Evolutionary conservation across 2,329 filamentous ascomycete species (phyloP).

Genomic region (Pseudogymnoascus sp.): DNA sequence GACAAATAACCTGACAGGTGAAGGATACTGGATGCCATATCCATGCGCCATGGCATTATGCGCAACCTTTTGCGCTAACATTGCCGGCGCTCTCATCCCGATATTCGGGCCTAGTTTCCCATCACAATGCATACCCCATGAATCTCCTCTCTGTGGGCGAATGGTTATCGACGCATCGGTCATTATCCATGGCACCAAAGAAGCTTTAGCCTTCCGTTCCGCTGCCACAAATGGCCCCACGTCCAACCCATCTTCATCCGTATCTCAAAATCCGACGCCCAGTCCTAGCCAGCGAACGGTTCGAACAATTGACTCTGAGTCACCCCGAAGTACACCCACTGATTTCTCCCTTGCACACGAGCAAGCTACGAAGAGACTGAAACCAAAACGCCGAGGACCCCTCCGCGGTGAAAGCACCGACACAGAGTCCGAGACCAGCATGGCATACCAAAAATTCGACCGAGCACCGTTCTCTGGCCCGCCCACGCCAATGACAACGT

Average conservation of each 20-base stretch:
- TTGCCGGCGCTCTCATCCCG: conserved; percentile 79
- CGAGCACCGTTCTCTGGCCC: background rate
- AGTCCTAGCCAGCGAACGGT: background rate
- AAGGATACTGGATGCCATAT: conserved; percentile 96
- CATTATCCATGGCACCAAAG: conserved; percentile 43
- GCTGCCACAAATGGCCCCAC: background rate
- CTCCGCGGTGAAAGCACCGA: conserved; percentile 34
- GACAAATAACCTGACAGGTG: conserved; percentile 10
- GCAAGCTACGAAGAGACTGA: conserved; percentile 19
- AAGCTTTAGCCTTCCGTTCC: conserved; percentile 38
- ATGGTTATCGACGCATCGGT: conserved; percentile 58
- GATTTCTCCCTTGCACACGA: conserved; percentile 21
- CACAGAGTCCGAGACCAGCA: conserved; percentile 30
- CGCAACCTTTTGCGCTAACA: conserved; percentile 78
- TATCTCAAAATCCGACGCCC: conserved; percentile 16
- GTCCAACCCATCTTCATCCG: conserved; percentile 9
- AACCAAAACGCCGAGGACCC: background rate
- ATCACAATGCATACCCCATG: conserved; percentile 56
- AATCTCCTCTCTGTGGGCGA: conserved; percentile 54
- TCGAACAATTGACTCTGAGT: conserved; percentile 1
- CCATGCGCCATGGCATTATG: conserved; percentile 78
- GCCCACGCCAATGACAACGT: background rate
- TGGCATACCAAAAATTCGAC: background rate
- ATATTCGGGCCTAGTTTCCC: conserved; percentile 83
- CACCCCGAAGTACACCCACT: background rate